Conservation (phyloP, 1,139 yeast genomes). For the Magnusiomyces sp. region DNA sequence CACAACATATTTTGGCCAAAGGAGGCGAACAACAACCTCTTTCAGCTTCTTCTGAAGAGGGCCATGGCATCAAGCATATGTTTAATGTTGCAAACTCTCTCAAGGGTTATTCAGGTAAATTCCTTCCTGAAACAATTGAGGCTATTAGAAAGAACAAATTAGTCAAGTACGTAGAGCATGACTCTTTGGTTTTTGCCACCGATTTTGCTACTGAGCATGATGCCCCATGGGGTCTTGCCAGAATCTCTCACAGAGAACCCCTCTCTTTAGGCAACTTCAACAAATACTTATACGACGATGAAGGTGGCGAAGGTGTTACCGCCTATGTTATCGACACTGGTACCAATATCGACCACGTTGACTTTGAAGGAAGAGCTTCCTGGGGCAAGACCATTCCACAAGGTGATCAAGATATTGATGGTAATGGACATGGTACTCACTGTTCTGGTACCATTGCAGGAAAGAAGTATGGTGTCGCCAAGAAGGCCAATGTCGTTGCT, state of each 20-base stretch:
- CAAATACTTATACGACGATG: constrained; percentile 70
- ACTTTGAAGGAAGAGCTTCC: constrained; percentile 80
- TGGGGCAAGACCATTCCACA: constrained; percentile 91
- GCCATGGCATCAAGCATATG: constrained; percentile 52
- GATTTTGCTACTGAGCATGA: constrained; percentile 65
- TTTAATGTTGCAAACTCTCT: constrained; percentile 48
- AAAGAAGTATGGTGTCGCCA: constrained; percentile 52
- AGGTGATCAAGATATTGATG: constrained; percentile 77
- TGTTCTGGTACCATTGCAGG: constrained; percentile 57
- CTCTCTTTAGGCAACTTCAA: constrained; percentile 55
- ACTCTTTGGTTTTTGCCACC: constrained; percentile 61
- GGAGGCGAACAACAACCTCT: constrained; percentile 40
- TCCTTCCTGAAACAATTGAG: constrained; percentile 62
- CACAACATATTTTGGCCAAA: too few relatives aligned
- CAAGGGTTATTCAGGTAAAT: constrained; percentile 49
- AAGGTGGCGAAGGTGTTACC: constrained; percentile 84
- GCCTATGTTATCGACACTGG: constrained; percentile 87
- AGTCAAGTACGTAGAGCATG: constrained; percentile 71
- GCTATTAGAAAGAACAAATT: constrained; percentile 30
- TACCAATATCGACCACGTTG: constrained; percentile 63
- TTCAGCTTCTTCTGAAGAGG: constrained; percentile 33
- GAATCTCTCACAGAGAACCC: constrained; percentile 73
- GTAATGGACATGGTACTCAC: constrained; percentile 81
- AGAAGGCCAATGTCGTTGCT: constrained; percentile 53
- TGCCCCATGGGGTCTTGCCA: constrained; percentile 95